Evolutionary conservation across 108 stramenopile genomes (phyloP), one percentile per base, ranked within the genome.

Genomic region (Mayamaea pseudoterrestris): DNA sequence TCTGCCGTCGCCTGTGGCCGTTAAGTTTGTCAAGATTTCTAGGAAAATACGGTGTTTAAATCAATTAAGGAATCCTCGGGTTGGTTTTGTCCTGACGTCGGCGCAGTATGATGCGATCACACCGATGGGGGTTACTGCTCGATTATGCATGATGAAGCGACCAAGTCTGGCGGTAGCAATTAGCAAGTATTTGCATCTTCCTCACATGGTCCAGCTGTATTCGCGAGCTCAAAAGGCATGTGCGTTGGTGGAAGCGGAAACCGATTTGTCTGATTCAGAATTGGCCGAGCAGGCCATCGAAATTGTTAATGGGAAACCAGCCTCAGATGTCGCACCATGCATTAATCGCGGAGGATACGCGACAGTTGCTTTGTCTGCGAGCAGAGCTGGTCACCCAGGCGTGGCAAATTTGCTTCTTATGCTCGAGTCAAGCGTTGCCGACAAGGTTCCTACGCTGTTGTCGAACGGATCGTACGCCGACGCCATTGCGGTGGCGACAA

Each of bases 31-130:
- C 4, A 68, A 51, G n/a, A 63, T 78, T 25, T 57, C 78, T 3
- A 65, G 67, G 39, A 93, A 90, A 61, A 65, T 95, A 7, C 63
- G 94, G 22, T 69, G 92, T 18, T 54, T 95, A 35, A 95, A 95
- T 61, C 66, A 78, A 30, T 50, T 92, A 16, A 77, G 94, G 9
- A 51, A 76, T 39, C 70, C 82, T 21, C 28, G 39, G 7, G 84
- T 86, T 21, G 94, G 92, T 20, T 66, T 92, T 30, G 76, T 85
- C 9, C 41, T 90, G 61, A 95, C 94, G 5, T 65, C 75, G 8
- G 57, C 80, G 22, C 92, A 95, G 61, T 95, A 80, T 37, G 84
- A 90, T 66, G 49, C 68, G 37, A 66, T 94, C 22, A 68, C 74
- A 27, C 77, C 90, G 0, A 82, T 63, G 37, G 88, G 80, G 23